These are phyloP conservation scores for Chiua sp. DNA, from an alignment of 1,284 basidiomycete genomes.

Conservation along the genomic window DNA sequence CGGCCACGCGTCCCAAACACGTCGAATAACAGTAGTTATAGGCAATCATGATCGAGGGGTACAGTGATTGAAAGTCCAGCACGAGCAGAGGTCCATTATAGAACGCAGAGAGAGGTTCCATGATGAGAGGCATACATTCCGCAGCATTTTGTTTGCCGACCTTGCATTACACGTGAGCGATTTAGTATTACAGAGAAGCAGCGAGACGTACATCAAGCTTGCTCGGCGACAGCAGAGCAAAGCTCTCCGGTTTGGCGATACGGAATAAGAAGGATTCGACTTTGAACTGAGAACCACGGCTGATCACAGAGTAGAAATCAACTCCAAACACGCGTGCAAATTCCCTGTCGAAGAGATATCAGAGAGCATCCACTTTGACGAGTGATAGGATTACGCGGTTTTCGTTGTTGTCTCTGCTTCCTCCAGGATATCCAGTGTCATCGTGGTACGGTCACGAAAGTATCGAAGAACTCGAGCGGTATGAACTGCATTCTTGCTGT, in stretches of 20 bases:
- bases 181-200: not conserved
- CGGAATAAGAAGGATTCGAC: constrained; percentile 98
- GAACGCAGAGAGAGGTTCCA: constrained; percentile 96
- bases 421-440: constrained; percentile 85
- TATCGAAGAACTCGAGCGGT: no score
- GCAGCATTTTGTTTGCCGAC: constrained; percentile 99
- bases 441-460: no score
- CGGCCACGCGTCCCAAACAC: no score
- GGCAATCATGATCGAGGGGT: constrained; percentile 98
- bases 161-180: constrained; percentile 43
- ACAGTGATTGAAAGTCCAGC: constrained; percentile 95
- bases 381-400: constrained; percentile 70
- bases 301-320: constrained; percentile 98
- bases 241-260: constrained; percentile 95
- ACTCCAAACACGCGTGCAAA: constrained; percentile 97
- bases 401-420: constrained; percentile 84
- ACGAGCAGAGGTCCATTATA: constrained; percentile 83
- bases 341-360: constrained; percentile 59
- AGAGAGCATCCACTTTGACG: not conserved
- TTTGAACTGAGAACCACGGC: no score
- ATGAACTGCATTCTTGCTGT: no score
- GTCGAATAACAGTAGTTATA: no score
- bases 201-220: constrained; percentile 74
- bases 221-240: constrained; percentile 87
- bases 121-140: constrained; percentile 92